Evolutionary conservation across 208 protist genomes (phyloP).

Genomic region (Leptomonas pyrrhocoris): DNA sequence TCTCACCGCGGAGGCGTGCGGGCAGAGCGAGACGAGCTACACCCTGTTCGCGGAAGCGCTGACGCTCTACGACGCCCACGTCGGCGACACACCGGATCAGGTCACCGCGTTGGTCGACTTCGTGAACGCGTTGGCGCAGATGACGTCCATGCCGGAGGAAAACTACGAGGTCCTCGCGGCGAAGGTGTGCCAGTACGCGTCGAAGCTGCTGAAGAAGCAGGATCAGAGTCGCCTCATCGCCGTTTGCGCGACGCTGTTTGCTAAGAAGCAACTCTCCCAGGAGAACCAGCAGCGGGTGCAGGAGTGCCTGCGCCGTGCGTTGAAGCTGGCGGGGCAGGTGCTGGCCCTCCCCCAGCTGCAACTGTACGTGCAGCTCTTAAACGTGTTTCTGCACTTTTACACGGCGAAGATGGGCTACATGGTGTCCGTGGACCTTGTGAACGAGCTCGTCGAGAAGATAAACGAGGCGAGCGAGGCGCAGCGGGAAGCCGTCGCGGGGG

Average conservation of each 20-base stretch:
- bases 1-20: conserved; percentile 79
- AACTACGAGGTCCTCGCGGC: conserved; percentile 92
- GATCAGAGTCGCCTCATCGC: conserved; percentile 91
- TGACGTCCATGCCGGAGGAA: conserved; percentile 77
- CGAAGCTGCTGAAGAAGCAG: conserved; percentile 91
- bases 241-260: conserved; percentile 91
- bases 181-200: conserved; percentile 90
- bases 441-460: conserved; percentile 59
- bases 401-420: conserved; percentile 72
- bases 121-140: conserved; percentile 62
- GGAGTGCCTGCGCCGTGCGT: conserved; percentile 93
- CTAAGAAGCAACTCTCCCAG: conserved; percentile 56
- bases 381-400: conserved; percentile 95
- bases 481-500: conserved; percentile 12
- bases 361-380: conserved; percentile 96
- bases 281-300: conserved; percentile 80
- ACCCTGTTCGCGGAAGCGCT: conserved; percentile 92
- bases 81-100: conserved; percentile 85
- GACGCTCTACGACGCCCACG: conserved; percentile 94
- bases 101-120: conserved; percentile 76
- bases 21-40: conserved; percentile 81
- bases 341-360: conserved; percentile 68
- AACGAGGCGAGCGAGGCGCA: conserved; percentile 49
- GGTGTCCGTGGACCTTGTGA: conserved; percentile 50
- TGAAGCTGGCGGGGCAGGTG: conserved; percentile 93